Conservation (phyloP, 1,139 yeast genomes). For the Kluyveromyces marxianus region DNA sequence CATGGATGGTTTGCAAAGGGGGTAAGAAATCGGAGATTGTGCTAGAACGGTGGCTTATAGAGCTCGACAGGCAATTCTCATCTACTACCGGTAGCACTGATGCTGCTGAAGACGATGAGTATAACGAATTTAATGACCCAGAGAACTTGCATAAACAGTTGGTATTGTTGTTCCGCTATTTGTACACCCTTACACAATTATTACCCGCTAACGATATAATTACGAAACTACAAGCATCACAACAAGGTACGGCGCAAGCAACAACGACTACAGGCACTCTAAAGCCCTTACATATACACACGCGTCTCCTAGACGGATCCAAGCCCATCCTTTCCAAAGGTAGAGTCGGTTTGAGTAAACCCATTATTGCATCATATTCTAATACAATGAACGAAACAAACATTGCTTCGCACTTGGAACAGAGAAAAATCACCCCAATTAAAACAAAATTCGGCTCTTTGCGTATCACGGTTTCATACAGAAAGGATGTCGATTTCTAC, state of each 20-base stretch:
- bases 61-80: conserved; percentile 42
- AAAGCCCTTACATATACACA: conserved; percentile 34
- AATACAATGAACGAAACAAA: conserved; percentile 32
- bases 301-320: conserved; percentile 67
- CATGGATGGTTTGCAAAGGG: conserved; percentile 48
- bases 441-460: conserved; percentile 69
- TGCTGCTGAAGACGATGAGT: conserved; percentile 16
- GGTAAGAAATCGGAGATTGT: conserved; percentile 71
- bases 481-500: conserved; percentile 62
- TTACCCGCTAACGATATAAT: conserved; percentile 64
- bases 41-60: conserved; percentile 86
- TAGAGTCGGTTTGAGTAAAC: conserved; percentile 71
- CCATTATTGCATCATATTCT: conserved; percentile 43
- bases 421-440: conserved; percentile 59
- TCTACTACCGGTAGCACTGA: too few species aligned
- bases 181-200: conserved; percentile 58
- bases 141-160: conserved; percentile 38
- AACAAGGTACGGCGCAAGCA: not conserved
- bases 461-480: conserved; percentile 67
- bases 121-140: conserved; percentile 18
- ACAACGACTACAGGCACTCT: too few species aligned
- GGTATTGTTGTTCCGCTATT: conserved; percentile 62
- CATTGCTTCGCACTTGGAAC: conserved; percentile 47
- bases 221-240: conserved; percentile 31
- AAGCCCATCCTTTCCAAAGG: conserved; percentile 76